phyloP scores from a whole-genome alignment of 2,329 filamentous ascomycete species.

The Cylindrodendrum hubeiense region DNA sequence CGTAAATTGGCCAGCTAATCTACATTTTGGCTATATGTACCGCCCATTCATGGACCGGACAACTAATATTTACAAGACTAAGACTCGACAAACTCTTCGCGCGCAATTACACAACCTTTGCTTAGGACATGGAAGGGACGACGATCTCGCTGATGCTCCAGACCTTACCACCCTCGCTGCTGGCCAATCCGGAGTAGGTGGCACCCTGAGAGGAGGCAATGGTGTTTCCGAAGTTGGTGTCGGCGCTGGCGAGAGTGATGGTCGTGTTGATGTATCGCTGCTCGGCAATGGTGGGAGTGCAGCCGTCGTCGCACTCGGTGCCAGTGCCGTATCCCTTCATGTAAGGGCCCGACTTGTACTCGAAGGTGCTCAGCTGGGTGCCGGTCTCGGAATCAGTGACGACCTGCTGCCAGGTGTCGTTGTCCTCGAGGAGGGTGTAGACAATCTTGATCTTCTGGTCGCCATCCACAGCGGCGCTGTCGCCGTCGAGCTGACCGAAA shows the following conservation, averaged over 20 bases:
- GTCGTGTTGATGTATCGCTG: constrained; percentile 35
- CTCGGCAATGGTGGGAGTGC: constrained; percentile 29
- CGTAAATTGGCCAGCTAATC: not conserved
- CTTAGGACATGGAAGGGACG: constrained; percentile 29
- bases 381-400: constrained; percentile 36
- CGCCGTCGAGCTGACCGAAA: constrained; percentile 35
- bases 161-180: constrained; percentile 25
- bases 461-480: constrained; percentile 24
- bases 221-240: constrained; percentile 35
- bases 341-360: constrained; percentile 35
- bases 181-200: constrained; percentile 29
- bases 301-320: constrained; percentile 36
- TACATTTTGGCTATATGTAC: not conserved
- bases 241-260: constrained; percentile 31
- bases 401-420: constrained; percentile 36
- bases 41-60: not conserved
- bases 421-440: constrained; percentile 34
- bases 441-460: constrained; percentile 38
- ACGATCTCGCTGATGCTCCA: constrained; percentile 36
- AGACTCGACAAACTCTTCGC: not conserved
- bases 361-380: constrained; percentile 25
- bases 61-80: constrained; percentile 8
- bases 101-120: not conserved
- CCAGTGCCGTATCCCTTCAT: constrained; percentile 37
- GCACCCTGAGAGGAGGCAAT: constrained; percentile 30